Evolutionary conservation across 2,329 filamentous ascomycete species (phyloP).

Genomic region (Pestalotiopsis sp.): DNA sequence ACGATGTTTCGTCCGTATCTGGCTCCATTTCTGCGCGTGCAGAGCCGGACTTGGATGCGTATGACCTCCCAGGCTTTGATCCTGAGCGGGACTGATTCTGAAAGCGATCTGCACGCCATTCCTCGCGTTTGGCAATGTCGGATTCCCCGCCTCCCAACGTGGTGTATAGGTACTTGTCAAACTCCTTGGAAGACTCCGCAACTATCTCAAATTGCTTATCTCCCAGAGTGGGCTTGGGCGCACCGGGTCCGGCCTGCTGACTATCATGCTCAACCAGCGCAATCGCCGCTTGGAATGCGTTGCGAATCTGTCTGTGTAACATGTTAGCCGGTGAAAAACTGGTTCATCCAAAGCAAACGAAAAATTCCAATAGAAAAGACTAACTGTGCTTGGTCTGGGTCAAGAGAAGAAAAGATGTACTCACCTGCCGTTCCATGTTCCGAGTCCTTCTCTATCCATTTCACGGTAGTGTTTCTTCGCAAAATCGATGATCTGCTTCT

Average conservation of each 20-base stretch:
- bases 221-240: background rate
- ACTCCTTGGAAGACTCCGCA: background rate
- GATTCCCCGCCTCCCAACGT: background rate
- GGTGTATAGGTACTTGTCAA: background rate
- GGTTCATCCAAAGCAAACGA: too few relatives aligned
- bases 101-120: background rate
- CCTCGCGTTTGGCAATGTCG: background rate
- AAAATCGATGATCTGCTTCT: slow-evolving; percentile 12
- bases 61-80: background rate
- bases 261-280: slow-evolving; percentile 11
- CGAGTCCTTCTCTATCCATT: background rate
- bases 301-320: slow-evolving; percentile 22
- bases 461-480: slow-evolving; percentile 15
- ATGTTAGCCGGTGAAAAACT: too few relatives aligned
- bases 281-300: slow-evolving; percentile 25
- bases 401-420: background rate
- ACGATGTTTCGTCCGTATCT: background rate
- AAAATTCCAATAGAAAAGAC: too few relatives aligned
- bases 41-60: background rate
- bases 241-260: background rate
- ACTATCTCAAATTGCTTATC: background rate
- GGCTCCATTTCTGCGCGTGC: background rate
- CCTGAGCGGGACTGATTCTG: background rate
- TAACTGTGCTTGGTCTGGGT: background rate
- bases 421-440: slow-evolving; percentile 21